A percentile compares a stretch with the other conserved stretches of the same genome.
These are phyloP conservation scores for Phytophthora ramorum DNA, from an alignment of 352 stramenopile genomes.

Conservation along the genomic window DNA sequence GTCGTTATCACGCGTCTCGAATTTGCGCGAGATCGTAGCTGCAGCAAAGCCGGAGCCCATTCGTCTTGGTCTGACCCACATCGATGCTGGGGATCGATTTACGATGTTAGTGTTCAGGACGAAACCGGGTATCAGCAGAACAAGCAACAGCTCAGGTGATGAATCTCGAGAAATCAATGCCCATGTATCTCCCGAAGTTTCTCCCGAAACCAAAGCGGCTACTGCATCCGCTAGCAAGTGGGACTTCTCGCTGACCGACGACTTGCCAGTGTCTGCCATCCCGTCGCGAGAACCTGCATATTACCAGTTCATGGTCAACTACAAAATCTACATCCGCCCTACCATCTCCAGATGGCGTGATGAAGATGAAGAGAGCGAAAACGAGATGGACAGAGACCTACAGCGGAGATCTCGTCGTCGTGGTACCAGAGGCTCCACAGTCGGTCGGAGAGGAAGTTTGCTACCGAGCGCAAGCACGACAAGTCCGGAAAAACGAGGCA, in stretches of 20 bases:
- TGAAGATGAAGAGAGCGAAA: constrained; percentile 12
- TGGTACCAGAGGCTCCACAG: constrained; percentile 9
- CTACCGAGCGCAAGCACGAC: background rate
- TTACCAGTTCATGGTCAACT: constrained; percentile 65
- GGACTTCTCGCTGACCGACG: constrained; percentile 45
- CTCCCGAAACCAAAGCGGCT: background rate
- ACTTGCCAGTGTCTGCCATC: constrained; percentile 41
- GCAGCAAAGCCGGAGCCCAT: constrained; percentile 28
- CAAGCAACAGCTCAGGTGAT: background rate
- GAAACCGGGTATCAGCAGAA: constrained; percentile 35
- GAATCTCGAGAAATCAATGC: constrained; percentile 6
- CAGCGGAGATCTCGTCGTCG: constrained; percentile 14
- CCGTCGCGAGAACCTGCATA: constrained; percentile 58
- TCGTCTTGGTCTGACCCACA: constrained; percentile 42
- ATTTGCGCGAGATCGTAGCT: constrained; percentile 44
- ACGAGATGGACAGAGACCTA: constrained; percentile 19
- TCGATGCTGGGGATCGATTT: constrained; percentile 54
- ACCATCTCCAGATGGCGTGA: background rate
- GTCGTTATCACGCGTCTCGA: constrained; percentile 23
- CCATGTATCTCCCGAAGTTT: constrained; percentile 2
- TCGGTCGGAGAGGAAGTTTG: constrained; percentile 3
- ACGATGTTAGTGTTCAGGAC: constrained; percentile 59
- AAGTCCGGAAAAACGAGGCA: constrained; percentile 5
- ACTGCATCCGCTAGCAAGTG: constrained; percentile 28
- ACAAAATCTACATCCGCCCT: constrained; percentile 52